phyloP scores from a whole-genome alignment of 805 yeast genomes.

The Candida glaebosa region DNA sequence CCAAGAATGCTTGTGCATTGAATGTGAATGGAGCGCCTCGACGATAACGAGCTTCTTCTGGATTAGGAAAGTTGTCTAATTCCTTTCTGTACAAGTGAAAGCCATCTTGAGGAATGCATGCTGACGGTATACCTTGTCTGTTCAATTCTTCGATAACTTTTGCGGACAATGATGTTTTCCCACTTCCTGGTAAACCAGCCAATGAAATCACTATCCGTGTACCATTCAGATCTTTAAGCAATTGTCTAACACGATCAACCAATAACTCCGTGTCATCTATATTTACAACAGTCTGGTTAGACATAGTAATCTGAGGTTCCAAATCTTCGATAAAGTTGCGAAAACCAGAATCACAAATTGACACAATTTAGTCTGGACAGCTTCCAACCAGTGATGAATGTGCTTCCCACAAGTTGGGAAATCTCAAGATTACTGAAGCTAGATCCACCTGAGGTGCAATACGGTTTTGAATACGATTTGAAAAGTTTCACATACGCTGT shows the following conservation, averaged over 20 bases:
- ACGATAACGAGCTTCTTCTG: slow-evolving; percentile 53
- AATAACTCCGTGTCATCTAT: slow-evolving; percentile 8
- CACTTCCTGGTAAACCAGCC: slow-evolving; percentile 83
- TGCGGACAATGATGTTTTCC: slow-evolving; percentile 67
- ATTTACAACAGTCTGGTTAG: slow-evolving; percentile 3
- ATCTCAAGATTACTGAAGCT: slow-evolving; percentile 1
- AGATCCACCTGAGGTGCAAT: slow-evolving; percentile 9
- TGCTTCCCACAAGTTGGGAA: slow-evolving; percentile 13
- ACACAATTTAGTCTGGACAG: too few species aligned
- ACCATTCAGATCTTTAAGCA: slow-evolving; percentile 6
- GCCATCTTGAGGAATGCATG: slow-evolving; percentile 39
- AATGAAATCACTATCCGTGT: slow-evolving; percentile 43
- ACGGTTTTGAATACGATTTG: slow-evolving; percentile 12
- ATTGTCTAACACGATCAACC: slow-evolving; percentile 9
- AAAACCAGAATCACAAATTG: too few species aligned
- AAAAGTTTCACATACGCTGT: slow-evolving; percentile 15
- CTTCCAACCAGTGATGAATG: too few species aligned
- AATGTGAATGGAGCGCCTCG: slow-evolving; percentile 90
- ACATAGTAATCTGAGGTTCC: background rate
- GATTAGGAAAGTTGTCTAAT: slow-evolving; percentile 43
- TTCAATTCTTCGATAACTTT: slow-evolving; percentile 32
- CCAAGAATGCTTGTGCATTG: slow-evolving; percentile 47
- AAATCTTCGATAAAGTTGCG: background rate
- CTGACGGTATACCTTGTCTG: slow-evolving; percentile 12
- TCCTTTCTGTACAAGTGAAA: slow-evolving; percentile 33